Percentiles rank a stretch among this genome's conserved stretches.
Evolutionary conservation across 495 filamentous ascomycete species (phyloP).

Genomic region (Penicillium flavigenum): DNA sequence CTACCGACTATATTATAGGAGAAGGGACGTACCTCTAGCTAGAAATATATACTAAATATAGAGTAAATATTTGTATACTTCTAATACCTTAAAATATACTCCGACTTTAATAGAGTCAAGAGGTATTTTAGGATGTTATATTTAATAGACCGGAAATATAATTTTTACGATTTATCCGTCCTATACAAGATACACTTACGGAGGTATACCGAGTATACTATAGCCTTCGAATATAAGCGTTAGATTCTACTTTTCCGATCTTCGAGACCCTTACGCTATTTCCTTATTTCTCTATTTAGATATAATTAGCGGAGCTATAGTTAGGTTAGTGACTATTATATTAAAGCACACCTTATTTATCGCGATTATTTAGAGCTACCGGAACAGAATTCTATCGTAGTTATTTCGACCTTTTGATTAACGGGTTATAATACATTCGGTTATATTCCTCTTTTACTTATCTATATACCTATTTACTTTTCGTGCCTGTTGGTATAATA

Average conservation of each 20-base stretch:
- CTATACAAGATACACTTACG: conserved; percentile 20
- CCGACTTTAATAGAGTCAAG: conserved; percentile 19
- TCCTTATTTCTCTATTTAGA: too few species aligned
- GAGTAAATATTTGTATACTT: conserved; percentile 18
- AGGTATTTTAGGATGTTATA: conserved; percentile 17
- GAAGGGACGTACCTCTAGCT: conserved; percentile 12
- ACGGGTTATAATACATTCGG: too few species aligned
- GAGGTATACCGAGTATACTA: conserved; percentile 14
- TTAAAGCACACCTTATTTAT: too few species aligned
- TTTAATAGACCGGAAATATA: conserved; percentile 18
- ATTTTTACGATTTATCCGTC: conserved; percentile 17
- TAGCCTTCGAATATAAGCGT: conserved; percentile 19
- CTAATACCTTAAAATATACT: conserved; percentile 20
- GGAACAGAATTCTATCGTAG: too few species aligned
- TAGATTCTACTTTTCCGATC: conserved; percentile 17
- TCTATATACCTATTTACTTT: too few species aligned
- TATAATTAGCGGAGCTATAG: too few species aligned
- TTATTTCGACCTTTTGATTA: too few species aligned
- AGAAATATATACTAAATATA: conserved; percentile 14
- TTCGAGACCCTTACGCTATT: too few species aligned
- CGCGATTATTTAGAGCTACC: too few species aligned
- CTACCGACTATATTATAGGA: conserved; percentile 12
- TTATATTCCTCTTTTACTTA: too few species aligned
- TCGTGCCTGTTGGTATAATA: too few species aligned
- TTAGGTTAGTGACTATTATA: too few species aligned